These are phyloP conservation scores for Hanseniaspora thailandica DNA, from an alignment of 805 yeast species.

Conservation along the genomic window DNA sequence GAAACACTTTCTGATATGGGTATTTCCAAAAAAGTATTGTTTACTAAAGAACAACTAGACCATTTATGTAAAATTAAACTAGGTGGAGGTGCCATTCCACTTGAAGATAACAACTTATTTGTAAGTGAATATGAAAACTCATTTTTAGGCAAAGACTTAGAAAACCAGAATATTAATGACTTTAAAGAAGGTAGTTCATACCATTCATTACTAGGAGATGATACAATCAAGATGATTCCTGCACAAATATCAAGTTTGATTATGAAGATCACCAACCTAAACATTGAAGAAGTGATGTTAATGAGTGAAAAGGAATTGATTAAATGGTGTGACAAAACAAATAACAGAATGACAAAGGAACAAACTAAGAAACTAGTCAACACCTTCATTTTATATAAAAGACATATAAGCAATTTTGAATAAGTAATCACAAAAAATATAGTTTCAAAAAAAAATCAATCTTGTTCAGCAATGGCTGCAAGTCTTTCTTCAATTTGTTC, in stretches of 20 bases:
- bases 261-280: background rate
- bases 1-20: constrained; percentile 3
- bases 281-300: constrained; percentile 3
- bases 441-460: constrained; percentile 42
- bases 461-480: constrained; percentile 92
- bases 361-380: constrained; percentile 4
- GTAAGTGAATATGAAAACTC: background rate
- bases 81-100: constrained; percentile 8
- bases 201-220: background rate
- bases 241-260: background rate
- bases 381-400: constrained; percentile 11
- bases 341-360: background rate
- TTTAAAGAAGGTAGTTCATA: background rate
- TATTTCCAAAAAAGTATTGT: constrained; percentile 2
- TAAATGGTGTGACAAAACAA: background rate
- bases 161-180: background rate
- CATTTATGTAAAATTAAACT: background rate
- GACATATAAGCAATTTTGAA: background rate
- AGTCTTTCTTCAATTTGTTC: constrained; percentile 92
- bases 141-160: background rate
- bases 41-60: background rate
- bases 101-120: background rate
- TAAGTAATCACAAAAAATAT: background rate
- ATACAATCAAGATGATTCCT: background rate
- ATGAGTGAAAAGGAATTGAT: constrained; percentile 1